Evolutionary conservation across 208 protist genomes (phyloP).

Genomic region (Strigomonas culicis): DNA sequence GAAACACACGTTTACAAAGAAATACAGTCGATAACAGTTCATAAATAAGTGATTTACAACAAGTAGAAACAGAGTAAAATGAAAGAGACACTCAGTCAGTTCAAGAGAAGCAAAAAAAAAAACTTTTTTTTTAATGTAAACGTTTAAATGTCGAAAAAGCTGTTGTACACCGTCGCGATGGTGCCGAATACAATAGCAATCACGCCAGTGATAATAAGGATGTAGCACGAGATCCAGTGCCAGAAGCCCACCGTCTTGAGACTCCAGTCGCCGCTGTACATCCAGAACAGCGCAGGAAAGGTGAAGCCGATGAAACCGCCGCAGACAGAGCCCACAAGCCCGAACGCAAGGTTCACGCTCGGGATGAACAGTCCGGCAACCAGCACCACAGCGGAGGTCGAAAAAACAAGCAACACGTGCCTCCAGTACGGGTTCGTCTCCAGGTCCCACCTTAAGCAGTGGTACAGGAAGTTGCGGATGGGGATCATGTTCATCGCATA

Average conservation of each 20-base stretch:
- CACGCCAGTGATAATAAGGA: slow-evolving; percentile 48
- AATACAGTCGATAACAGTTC: too few relatives aligned
- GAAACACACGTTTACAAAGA: too few relatives aligned
- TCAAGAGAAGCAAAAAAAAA: too few relatives aligned
- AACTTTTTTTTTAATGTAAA: neutral
- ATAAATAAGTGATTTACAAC: too few relatives aligned
- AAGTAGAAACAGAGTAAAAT: too few relatives aligned
- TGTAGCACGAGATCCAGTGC: slow-evolving; percentile 37
- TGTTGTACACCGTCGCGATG: slow-evolving; percentile 39
- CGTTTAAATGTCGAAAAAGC: slow-evolving; percentile 18
- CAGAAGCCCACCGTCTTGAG: slow-evolving; percentile 38
- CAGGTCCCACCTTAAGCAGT: slow-evolving; percentile 47
- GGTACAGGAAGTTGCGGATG: slow-evolving; percentile 54
- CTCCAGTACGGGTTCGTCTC: slow-evolving; percentile 67
- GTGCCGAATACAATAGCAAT: slow-evolving; percentile 71
- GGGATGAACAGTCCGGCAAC: slow-evolving; percentile 68
- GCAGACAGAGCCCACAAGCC: slow-evolving; percentile 61
- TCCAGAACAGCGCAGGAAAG: slow-evolving; percentile 64
- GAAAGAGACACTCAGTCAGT: neutral
- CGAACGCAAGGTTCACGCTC: slow-evolving; percentile 66
- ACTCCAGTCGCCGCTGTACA: slow-evolving; percentile 69
- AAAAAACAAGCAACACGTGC: slow-evolving; percentile 36
- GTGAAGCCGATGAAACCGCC: slow-evolving; percentile 77
- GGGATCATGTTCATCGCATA: slow-evolving; percentile 68
- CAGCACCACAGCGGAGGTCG: slow-evolving; percentile 29